Conservation (phyloP, 148 eudicot species). For the Polygonum maritimum region DNA sequence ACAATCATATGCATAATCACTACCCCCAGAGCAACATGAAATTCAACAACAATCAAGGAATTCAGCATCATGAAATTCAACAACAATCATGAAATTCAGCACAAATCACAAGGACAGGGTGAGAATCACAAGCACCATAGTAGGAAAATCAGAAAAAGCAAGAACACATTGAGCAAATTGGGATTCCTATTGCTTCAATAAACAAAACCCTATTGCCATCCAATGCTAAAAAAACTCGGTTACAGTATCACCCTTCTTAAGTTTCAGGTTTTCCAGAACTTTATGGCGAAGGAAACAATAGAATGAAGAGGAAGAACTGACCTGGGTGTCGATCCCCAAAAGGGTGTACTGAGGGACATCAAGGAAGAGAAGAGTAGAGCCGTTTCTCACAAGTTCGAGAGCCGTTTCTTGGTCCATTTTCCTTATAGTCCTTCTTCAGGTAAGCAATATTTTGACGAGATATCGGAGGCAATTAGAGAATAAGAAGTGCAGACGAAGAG, state of each 20-base stretch:
- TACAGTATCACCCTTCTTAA: background rate
- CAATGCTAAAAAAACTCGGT: background rate
- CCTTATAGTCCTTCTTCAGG: background rate
- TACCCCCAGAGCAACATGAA: background rate
- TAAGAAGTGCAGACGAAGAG: background rate
- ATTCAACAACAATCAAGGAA: background rate
- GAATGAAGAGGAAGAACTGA: constrained; percentile 5
- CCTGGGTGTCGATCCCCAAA: constrained; percentile 88
- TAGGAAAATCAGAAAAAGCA: background rate
- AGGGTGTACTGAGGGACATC: constrained; percentile 83
- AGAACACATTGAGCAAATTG: background rate
- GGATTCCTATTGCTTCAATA: background rate
- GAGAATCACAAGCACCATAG: background rate
- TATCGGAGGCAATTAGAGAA: background rate
- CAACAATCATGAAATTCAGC: background rate
- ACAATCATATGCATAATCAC: constrained; percentile 1
- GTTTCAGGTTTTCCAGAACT: background rate
- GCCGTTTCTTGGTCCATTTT: constrained; percentile 72
- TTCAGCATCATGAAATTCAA: background rate
- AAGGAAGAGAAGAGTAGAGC: constrained; percentile 64
- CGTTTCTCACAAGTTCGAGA: constrained; percentile 51
- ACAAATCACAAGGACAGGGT: background rate
- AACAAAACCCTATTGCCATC: background rate
- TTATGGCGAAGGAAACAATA: background rate
- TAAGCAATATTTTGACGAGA: background rate